These are phyloP conservation scores for Trichoderma sp. DNA, from an alignment of 2,329 filamentous ascomycete genomes.

Conservation along the genomic window DNA sequence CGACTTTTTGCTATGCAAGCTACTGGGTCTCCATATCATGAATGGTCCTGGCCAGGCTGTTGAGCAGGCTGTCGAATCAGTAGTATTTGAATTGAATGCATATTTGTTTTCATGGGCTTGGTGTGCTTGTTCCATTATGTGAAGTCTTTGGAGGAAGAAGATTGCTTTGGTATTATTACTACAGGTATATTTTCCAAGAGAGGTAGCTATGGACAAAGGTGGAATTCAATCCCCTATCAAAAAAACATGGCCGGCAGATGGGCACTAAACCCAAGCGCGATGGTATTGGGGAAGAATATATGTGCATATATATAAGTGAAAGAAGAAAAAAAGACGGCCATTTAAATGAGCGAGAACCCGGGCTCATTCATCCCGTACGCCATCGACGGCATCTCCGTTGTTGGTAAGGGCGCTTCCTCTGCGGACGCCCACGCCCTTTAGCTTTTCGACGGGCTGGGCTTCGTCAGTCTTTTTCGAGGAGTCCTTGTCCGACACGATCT, in stretches of 20 bases:
- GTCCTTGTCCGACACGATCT: background rate
- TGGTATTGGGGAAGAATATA: background rate
- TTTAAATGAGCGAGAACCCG: background rate
- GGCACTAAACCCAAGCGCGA: background rate
- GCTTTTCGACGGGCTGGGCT: slow-evolving; percentile 26
- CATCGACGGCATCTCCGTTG: slow-evolving; percentile 6
- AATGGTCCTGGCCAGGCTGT: background rate
- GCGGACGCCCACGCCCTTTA: slow-evolving; percentile 29
- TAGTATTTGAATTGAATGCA: slow-evolving; percentile 15
- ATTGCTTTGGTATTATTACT: background rate
- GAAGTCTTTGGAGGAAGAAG: background rate
- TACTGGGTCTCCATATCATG: background rate
- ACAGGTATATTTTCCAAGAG: background rate
- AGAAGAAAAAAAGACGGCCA: background rate
- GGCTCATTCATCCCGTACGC: slow-evolving; percentile 8
- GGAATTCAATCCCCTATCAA: background rate
- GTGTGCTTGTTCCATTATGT: background rate
- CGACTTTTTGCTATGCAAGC: background rate
- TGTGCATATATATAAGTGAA: no score
- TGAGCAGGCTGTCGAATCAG: slow-evolving; percentile 2
- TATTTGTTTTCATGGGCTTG: background rate
- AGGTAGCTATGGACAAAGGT: background rate
- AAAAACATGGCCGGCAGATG: background rate
- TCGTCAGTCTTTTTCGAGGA: background rate
- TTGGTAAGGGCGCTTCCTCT: slow-evolving; percentile 10